phyloP scores from a whole-genome alignment of 129 eudicot species.

The Glebionis coronaria region DNA sequence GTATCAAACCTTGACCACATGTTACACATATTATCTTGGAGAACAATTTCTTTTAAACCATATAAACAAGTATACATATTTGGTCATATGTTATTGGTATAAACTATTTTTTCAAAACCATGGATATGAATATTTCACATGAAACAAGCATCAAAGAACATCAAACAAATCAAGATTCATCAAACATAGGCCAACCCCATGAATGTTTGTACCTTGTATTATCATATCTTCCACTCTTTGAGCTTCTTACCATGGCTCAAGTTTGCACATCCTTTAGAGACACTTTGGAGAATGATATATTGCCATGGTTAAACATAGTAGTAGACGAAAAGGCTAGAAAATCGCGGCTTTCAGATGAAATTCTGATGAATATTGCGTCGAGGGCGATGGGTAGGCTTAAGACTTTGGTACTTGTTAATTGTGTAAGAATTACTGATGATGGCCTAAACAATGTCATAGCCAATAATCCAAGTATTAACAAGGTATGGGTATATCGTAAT shows the following conservation, averaged over 20 bases:
- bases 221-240: conserved; percentile 65
- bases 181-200: conserved; percentile 43
- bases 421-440: conserved; percentile 57
- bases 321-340: conserved; percentile 45
- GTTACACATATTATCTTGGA: conserved; percentile 19
- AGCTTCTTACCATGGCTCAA: conserved; percentile 60
- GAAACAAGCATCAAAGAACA: conserved; percentile 22
- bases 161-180: conserved; percentile 17
- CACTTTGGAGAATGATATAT: conserved; percentile 50
- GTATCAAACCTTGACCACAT: conserved; percentile 24
- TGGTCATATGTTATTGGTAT: neutral
- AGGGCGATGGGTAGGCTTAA: conserved; percentile 54
- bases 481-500: conserved; percentile 39
- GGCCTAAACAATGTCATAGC: conserved; percentile 47
- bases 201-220: conserved; percentile 65
- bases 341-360: conserved; percentile 34
- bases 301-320: conserved; percentile 64
- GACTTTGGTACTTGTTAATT: conserved; percentile 53
- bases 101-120: conserved; percentile 6
- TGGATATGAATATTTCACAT: conserved; percentile 31
- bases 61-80: conserved; percentile 16
- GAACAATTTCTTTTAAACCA: conserved; percentile 14
- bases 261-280: conserved; percentile 66
- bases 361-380: conserved; percentile 44
- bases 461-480: conserved; percentile 48